These are phyloP conservation scores for Ustulina deusta DNA, from an alignment of 2,329 filamentous ascomycete species.

Conservation along the genomic window DNA sequence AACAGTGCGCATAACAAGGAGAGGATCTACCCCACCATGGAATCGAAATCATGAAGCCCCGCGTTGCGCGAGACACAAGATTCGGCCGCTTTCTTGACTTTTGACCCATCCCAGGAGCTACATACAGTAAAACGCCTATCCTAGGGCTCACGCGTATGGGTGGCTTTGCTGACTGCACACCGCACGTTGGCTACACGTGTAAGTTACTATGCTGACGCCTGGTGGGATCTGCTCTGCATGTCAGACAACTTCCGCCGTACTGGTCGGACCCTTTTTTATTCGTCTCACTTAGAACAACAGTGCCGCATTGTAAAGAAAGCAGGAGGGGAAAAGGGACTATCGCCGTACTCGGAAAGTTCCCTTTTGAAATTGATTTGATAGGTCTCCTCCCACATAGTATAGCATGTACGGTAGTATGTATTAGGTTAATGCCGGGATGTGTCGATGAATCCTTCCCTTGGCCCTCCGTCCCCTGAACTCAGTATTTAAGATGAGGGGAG, in stretches of 20 bases:
- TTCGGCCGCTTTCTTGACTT: constrained; percentile 11
- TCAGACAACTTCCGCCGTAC: constrained; percentile 30
- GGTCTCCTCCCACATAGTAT: constrained; percentile 11
- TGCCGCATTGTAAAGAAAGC: neutral
- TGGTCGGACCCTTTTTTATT: constrained; percentile 18
- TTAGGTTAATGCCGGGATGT: constrained; percentile 31
- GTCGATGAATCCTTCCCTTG: constrained; percentile 26
- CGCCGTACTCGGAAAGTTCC: constrained; percentile 22
- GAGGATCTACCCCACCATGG: constrained; percentile 38
- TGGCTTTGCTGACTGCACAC: constrained; percentile 39
- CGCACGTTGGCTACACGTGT: constrained; percentile 32
- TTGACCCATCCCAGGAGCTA: constrained; percentile 24
- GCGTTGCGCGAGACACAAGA: constrained; percentile 27
- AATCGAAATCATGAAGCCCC: constrained; percentile 27
- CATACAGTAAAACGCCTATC: constrained; percentile 38
- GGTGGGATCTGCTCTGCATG: constrained; percentile 37
- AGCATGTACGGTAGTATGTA: constrained; percentile 34
- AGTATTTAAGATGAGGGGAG: constrained; percentile 31
- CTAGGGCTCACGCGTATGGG: constrained; percentile 29
- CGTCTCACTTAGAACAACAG: neutral
- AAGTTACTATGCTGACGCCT: constrained; percentile 36
- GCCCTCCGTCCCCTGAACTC: constrained; percentile 5
- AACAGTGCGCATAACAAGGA: constrained; percentile 21
- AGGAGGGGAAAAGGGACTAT: constrained; percentile 14
- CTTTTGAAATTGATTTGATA: constrained; percentile 35